Evolutionary conservation across 805 yeast genomes (phyloP), one percentile per base, ranked within the genome.

Genomic region (Spathaspora arborariae): DNA sequence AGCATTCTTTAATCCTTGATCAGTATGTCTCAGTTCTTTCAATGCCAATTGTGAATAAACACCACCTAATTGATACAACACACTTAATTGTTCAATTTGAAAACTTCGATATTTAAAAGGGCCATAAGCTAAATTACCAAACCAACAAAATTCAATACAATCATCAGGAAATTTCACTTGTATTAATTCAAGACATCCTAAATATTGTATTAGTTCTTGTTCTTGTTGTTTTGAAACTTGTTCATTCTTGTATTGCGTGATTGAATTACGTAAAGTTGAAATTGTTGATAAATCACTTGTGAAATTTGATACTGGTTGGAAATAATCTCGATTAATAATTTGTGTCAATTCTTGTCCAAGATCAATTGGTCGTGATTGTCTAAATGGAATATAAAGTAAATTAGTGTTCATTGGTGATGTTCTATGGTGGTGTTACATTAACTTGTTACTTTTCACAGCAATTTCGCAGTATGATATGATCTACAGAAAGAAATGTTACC

Each of bases 11-110:
- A 84, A 56, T 0, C 85, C 85, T 1, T 79, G 82, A 3, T 70
- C 76, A 2, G 74, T 64, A 37, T 67, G 63, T 33, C 75, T 57
- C 22, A 78, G 72, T 48, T 75, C 74, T 3, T 59, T 55, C 10
- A 68, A 56, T 0, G 84, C 95, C 44, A 81, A 52, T 30, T 74
- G 76, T 0, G 91, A 79, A 58, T 79, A 81, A 5, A 79, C 48
- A 0, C 88, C 76, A 0, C 82, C 96, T 35, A 87, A 61, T 61
- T 88, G 90, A 65, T 78, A 90, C 5, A 83, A 56, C 0, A 87
- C 59, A 56, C 86, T 85, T 38, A 76, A 58, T 51, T 70, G 72
- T 59, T 91, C 97, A 56, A 77, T 81, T 20, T 60, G 52, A 4
- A 87, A 59, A 0, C 89, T 79, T 21, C 65, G 61, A 34, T 69